Conservation (phyloP, 1,284 basidiomycete species). For the Moniliophthora roreri region DNA sequence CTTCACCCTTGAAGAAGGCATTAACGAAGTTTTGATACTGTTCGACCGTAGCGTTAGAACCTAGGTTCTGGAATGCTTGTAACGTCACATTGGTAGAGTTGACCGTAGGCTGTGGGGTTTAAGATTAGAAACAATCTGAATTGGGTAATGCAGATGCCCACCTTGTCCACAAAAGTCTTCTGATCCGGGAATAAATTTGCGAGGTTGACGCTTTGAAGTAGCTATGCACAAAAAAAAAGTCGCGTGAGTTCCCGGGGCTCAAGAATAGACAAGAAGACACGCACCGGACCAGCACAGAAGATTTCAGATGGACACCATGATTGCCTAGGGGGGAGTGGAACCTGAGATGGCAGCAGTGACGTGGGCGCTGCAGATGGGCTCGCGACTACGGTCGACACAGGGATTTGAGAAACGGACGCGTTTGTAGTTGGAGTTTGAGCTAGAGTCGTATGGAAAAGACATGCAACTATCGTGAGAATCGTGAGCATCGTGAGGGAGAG, state of each 20-base stretch:
- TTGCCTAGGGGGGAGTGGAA: slow-evolving; percentile 68
- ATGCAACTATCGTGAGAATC: slow-evolving; percentile 23
- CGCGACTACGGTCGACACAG: slow-evolving; percentile 63
- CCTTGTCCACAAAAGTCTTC: slow-evolving; percentile 89
- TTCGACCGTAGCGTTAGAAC: slow-evolving; percentile 50
- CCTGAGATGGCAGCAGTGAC: slow-evolving; percentile 65
- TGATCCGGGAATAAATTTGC: slow-evolving; percentile 77
- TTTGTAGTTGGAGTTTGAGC: slow-evolving; percentile 23
- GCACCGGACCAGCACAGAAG: slow-evolving; percentile 78
- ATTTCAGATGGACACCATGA: slow-evolving; percentile 79
- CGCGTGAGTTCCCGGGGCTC: slow-evolving; percentile 2
- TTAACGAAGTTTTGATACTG: slow-evolving; percentile 72
- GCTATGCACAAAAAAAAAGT: slow-evolving; percentile 37
- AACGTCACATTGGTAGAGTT: slow-evolving; percentile 66
- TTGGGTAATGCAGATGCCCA: slow-evolving; percentile 15
- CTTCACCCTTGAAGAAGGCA: slow-evolving; percentile 81
- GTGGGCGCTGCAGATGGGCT: slow-evolving; percentile 59
- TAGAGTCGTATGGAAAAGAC: slow-evolving; percentile 23
- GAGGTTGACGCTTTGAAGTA: slow-evolving; percentile 85
- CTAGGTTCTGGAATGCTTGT: slow-evolving; percentile 65
- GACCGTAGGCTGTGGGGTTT: slow-evolving; percentile 60
- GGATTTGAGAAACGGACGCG: slow-evolving; percentile 29
- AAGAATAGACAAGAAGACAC: slow-evolving; percentile 26
- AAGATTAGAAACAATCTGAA: neutral
- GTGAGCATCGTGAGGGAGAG: slow-evolving; percentile 24